phyloP scores from a whole-genome alignment of 805 yeast species.

The Lachancea quebecensis region DNA sequence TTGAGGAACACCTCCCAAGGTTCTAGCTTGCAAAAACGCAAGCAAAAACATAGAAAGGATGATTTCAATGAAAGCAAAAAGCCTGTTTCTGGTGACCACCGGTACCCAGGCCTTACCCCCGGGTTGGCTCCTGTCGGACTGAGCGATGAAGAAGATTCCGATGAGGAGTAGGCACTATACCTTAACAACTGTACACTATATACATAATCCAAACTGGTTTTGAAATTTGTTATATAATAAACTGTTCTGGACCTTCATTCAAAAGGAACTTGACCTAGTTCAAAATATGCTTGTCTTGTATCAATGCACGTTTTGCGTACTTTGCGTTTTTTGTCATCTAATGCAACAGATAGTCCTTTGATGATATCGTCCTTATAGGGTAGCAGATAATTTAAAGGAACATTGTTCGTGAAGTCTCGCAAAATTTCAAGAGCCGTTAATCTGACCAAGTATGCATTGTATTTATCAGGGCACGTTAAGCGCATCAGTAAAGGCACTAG shows the following conservation, averaged over 20 bases:
- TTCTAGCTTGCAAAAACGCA: constrained; percentile 28
- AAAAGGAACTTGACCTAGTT: constrained; percentile 37
- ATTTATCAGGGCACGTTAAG: constrained; percentile 17
- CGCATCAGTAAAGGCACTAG: constrained; percentile 50
- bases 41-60: constrained; percentile 21
- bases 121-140: constrained; percentile 79
- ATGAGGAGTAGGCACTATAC: constrained; percentile 19
- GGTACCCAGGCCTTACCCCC: constrained; percentile 65
- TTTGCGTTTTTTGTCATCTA: constrained; percentile 68
- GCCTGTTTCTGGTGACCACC: constrained; percentile 18
- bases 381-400: constrained; percentile 38
- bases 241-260: constrained; percentile 16
- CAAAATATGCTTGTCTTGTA: constrained; percentile 71
- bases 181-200: too few species aligned
- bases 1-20: constrained; percentile 35
- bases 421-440: constrained; percentile 52
- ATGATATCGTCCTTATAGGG: constrained; percentile 49
- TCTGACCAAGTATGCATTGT: constrained; percentile 46
- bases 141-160: constrained; percentile 44
- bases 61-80: constrained; percentile 24
- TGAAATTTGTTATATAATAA: neutral
- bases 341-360: constrained; percentile 38
- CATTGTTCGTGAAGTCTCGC: constrained; percentile 36
- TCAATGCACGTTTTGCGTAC: constrained; percentile 75
- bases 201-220: too few species aligned